phyloP scores from a whole-genome alignment of 2,329 filamentous ascomycete genomes.

The Xylaria sp. region DNA sequence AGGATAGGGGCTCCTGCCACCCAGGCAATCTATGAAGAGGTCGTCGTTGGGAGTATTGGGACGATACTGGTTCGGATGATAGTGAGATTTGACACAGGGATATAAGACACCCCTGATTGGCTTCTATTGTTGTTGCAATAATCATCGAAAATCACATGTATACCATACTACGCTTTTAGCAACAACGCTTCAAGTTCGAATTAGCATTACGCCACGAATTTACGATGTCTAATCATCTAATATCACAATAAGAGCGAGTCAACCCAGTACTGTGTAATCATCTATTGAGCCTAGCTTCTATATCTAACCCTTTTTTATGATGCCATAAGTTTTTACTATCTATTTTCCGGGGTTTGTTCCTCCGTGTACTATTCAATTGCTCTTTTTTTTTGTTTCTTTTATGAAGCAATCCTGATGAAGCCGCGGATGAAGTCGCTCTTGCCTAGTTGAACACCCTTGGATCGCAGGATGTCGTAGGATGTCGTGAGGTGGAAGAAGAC shows the following conservation, averaged over 20 bases:
- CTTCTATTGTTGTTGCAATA: no score
- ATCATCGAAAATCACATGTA: not conserved
- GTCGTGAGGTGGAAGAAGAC: constrained; percentile 71
- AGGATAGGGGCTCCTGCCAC: constrained; percentile 68
- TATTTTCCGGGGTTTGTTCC: not conserved
- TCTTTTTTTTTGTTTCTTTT: not conserved
- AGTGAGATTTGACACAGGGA: not conserved
- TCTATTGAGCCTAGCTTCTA: constrained; percentile 25
- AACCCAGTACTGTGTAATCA: constrained; percentile 3
- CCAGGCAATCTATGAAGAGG: constrained; percentile 64
- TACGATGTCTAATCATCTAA: not conserved
- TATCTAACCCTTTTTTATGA: constrained; percentile 3
- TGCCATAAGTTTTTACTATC: not conserved
- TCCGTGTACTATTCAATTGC: not conserved
- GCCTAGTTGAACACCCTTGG: constrained; percentile 69
- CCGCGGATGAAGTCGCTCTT: constrained; percentile 63
- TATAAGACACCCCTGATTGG: no score
- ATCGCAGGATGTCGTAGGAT: constrained; percentile 69
- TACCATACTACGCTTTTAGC: not conserved
- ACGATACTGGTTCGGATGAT: constrained; percentile 27
- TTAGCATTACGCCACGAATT: not conserved
- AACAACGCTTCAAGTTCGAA: not conserved
- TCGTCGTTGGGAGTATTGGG: constrained; percentile 52
- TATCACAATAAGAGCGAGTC: not conserved
- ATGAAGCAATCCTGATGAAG: constrained; percentile 45